Evolutionary conservation across 441 rosid genomes (phyloP), one percentile per base, ranked within the genome.

Genomic region (Pelargonium citronellum): DNA sequence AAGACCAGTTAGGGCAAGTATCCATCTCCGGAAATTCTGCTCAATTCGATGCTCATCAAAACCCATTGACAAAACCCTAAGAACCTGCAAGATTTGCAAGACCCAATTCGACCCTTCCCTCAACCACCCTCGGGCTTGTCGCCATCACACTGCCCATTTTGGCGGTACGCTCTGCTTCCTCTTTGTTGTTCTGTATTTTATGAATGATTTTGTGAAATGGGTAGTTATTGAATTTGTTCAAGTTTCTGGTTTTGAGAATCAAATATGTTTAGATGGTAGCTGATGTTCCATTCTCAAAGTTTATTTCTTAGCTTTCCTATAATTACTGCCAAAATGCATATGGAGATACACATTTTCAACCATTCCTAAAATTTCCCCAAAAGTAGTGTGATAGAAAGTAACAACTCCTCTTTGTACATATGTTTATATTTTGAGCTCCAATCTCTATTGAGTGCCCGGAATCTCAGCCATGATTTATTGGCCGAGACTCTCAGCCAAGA

Each of bases 41-140:
- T 9, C 71, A 51, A 72, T 78, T 71, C 81, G 77, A 41, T 84
- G 87, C 79, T 55, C 77, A 4, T 65, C 78, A 47, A 73, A 74
- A 17, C 79, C 86, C 12, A 65, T 20, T 63, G 46, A 68, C 73
- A 69, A 64, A 16, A 68, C 63, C 66, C 79, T 82, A 22, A 80
- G 84, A 79, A 92, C 96, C 12, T 90, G 98, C 82, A 86, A 82
- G 86, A 83, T 81, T 49, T 92, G 92, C 89, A 92, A 92, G 84
- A 81, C 86, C 85, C 96, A 87, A 51, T 92, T 89, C 81, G 90
- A 92, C 74, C 91, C 89, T 79, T 78, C 81, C 61, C 80, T 82
- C 70, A 92, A 92, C 70, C 80, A 89, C 75, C 91, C 92, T 68
- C 83, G 79, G 0, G 91, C 95, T 71, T 92, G 96, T 71, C 83